Percentiles rank a stretch among this genome's conserved stretches.
Conservation (phyloP, 2,329 filamentous ascomycete genomes). For the Beauveria brongniartii region DNA sequence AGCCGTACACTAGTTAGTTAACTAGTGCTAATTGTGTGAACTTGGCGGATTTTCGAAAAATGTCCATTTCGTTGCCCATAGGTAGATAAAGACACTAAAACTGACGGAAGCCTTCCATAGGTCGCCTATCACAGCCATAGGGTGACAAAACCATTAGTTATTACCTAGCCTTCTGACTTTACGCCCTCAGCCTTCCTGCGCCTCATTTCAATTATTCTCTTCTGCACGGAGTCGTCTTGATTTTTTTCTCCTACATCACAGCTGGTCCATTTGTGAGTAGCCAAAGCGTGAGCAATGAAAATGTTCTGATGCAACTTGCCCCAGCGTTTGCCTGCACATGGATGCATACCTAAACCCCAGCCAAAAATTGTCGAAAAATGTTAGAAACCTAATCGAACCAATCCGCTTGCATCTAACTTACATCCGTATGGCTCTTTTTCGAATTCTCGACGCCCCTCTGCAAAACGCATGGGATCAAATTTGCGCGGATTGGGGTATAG, state of each 20-base stretch:
- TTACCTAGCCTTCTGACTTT: too few relatives aligned
- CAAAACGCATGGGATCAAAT: constrained; percentile 16
- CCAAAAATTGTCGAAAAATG: constrained; percentile 9
- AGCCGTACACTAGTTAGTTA: too few relatives aligned
- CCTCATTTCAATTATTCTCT: too few relatives aligned
- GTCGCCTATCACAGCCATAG: too few relatives aligned
- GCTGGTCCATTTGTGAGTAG: constrained; percentile 10
- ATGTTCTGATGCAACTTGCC: constrained; percentile 16
- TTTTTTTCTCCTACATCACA: constrained; percentile 4
- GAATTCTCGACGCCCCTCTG: constrained; percentile 1
- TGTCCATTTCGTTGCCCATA: too few relatives aligned
- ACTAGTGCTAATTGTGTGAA: too few relatives aligned
- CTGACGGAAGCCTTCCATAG: too few relatives aligned
- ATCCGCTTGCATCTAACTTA: constrained; percentile 9
- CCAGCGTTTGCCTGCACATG: constrained; percentile 14
- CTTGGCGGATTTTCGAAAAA: too few relatives aligned
- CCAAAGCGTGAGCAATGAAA: constrained; percentile 11
- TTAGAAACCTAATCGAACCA: not conserved
- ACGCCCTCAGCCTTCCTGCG: too few relatives aligned
- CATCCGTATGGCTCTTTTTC: constrained; percentile 1
- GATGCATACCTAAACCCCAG: constrained; percentile 15
- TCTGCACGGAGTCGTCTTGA: too few relatives aligned
- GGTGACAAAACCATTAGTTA: too few relatives aligned
- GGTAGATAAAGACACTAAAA: too few relatives aligned
- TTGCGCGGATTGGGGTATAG: constrained; percentile 16